These are phyloP conservation scores for Fraxinus dipetala DNA, from an alignment of 305 asterid species.

Conservation along the genomic window DNA sequence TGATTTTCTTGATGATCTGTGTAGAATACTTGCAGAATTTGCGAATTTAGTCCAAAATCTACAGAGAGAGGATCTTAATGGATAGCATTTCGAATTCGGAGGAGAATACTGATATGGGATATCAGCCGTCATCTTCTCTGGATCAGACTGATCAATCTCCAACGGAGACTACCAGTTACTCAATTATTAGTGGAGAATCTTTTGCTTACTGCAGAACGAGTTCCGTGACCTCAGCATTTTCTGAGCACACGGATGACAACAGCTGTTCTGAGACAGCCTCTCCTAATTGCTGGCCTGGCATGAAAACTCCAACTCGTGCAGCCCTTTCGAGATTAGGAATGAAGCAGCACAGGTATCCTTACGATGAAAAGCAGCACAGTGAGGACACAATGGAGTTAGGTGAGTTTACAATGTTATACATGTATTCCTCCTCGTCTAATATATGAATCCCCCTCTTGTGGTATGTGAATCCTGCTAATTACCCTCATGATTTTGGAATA, in stretches of 20 bases:
- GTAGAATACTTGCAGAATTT: background rate
- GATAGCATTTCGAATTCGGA: conserved; percentile 43
- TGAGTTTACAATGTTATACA: background rate
- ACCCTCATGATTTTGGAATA: background rate
- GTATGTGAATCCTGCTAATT: conserved; percentile 3
- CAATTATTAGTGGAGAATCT: conserved; percentile 52
- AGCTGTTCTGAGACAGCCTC: conserved; percentile 60
- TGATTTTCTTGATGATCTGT: background rate
- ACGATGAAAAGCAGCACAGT: background rate
- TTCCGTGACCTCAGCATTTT: conserved; percentile 68
- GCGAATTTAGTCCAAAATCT: background rate
- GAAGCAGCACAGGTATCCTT: conserved; percentile 30
- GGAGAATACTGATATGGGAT: conserved; percentile 59
- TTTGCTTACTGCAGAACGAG: conserved; percentile 61
- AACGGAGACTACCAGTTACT: conserved; percentile 38
- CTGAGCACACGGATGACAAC: conserved; percentile 61
- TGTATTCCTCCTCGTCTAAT: background rate
- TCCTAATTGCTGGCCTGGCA: conserved; percentile 61
- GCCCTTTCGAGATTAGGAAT: conserved; percentile 62
- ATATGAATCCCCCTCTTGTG: background rate
- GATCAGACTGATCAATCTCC: conserved; percentile 53
- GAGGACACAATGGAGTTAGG: conserved; percentile 34
- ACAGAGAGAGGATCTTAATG: conserved; percentile 21
- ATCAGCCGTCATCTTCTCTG: conserved; percentile 53
- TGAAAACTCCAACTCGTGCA: conserved; percentile 64